Evolutionary conservation across 768 basidiomycete genomes (phyloP).

Genomic region (Asterophora lycoperdoides): DNA sequence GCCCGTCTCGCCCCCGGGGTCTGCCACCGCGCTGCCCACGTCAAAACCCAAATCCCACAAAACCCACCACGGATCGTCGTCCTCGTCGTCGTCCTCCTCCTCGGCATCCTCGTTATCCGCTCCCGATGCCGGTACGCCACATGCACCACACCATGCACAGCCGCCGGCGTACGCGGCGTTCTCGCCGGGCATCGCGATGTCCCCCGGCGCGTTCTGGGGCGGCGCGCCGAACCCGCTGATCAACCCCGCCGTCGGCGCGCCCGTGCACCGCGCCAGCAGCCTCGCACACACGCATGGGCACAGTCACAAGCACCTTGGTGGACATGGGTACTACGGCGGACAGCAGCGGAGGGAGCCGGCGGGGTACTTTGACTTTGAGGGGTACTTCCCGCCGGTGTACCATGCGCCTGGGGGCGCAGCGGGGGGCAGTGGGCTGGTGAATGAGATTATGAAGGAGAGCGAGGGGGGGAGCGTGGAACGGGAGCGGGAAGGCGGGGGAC

Average conservation of each 20-base stretch:
- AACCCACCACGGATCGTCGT: too few species aligned
- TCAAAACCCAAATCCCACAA: too few species aligned
- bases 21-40: not conserved
- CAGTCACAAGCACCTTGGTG: not conserved
- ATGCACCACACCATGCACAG: conserved; percentile 35
- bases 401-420: conserved; percentile 18
- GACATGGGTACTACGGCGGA: not conserved
- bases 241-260: conserved; percentile 45
- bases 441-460: conserved; percentile 30
- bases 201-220: conserved; percentile 73
- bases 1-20: conserved; percentile 1
- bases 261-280: conserved; percentile 28
- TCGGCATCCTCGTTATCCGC: conserved; percentile 8
- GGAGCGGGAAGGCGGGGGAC: not conserved
- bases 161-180: conserved; percentile 29
- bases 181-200: conserved; percentile 71
- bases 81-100: not conserved
- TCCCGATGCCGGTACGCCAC: too few species aligned
- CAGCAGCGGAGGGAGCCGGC: conserved; percentile 26
- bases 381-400: conserved; percentile 40
- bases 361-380: conserved; percentile 41
- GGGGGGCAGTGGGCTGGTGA: conserved; percentile 20
- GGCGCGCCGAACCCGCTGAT: conserved; percentile 40
- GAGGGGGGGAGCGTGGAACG: not conserved
- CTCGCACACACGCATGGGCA: conserved; percentile 22